Evolutionary conservation across 2,329 filamentous ascomycete species (phyloP), one percentile per base, ranked within the genome.

Genomic region (Alternaria ventricosa): DNA sequence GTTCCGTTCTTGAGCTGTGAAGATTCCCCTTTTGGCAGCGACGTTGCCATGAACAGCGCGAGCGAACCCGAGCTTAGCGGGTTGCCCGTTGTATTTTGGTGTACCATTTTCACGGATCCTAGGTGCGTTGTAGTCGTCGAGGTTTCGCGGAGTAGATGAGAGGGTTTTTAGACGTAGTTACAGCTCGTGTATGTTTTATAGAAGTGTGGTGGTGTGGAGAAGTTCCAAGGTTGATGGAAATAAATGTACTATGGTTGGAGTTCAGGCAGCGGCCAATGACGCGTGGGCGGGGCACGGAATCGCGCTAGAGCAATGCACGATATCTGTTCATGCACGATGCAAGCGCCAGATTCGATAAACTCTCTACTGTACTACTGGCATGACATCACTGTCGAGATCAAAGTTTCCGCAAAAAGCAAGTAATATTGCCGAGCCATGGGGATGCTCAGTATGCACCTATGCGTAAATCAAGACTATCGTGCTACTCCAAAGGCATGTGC

Each of bases 1-100:
- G 91, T 93, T 0, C 91, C 87, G 61, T 87, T 90, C 69, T 89
- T 89, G 28, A 94, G 71, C 68, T 82, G 78, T 47, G 81, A 76
- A 1, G 72, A 73, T 11, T 74, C 69, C 41, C 77, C 71, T 63
- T 75, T 75, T 1, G 84, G 82, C 47, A 85, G 71, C 43, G 81
- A 82, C 28, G 77, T 72, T 36, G 80, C 78, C 78, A 85, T 85
- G 69, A 82, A 76, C 23, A 74, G 68, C 30, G 80, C 75, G 53
- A 86, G 79, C 12, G 79, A 81, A 22, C 71, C 73, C 49, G 83
- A 81, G 59, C 80, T 79, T 27, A 85, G 81, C 69, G 81, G 79
- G 69, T 83, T 84, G 66, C 77, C 77, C 49, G 72, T 65, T n/a
- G 71, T 75, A 47, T 72, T 74, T 22, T 71, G 57, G 49, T 60